Evolutionary conservation across 179 eudicot genomes (phyloP).

Genomic region (Heliamphora pulchella): DNA sequence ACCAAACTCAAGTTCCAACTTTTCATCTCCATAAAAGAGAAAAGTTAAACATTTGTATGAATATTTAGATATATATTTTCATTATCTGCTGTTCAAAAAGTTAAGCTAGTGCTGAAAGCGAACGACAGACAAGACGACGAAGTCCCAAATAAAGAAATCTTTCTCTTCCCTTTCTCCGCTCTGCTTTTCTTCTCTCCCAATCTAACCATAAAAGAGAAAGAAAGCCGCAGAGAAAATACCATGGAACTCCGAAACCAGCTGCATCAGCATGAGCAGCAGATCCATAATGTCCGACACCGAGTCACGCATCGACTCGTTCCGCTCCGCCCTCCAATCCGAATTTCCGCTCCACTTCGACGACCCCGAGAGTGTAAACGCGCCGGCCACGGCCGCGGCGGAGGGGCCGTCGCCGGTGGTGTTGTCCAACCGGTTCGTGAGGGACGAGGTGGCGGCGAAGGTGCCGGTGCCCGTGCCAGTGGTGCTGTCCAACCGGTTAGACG

Average conservation of each 20-base stretch:
- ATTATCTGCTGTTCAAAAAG: too few species aligned
- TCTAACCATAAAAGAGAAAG: not conserved
- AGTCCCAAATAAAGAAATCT: not conserved
- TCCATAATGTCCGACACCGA: slow-evolving; percentile 37
- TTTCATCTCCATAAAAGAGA: too few species aligned
- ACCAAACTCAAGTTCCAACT: too few species aligned
- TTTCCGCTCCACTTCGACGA: slow-evolving; percentile 49
- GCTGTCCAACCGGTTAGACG: slow-evolving; percentile 35
- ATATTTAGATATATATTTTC: too few species aligned
- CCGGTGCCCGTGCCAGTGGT: slow-evolving; percentile 18
- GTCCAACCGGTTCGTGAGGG: slow-evolving; percentile 24
- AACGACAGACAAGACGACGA: not conserved
- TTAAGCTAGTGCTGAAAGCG: not conserved
- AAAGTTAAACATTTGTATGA: too few species aligned
- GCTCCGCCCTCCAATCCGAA: slow-evolving; percentile 49
- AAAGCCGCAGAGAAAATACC: not conserved
- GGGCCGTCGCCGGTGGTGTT: slow-evolving; percentile 7
- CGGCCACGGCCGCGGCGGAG: not conserved
- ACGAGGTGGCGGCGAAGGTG: slow-evolving; percentile 26
- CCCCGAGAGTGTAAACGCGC: slow-evolving; percentile 10
- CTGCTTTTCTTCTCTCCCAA: not conserved
- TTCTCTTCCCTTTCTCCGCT: not conserved
- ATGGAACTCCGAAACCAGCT: not conserved
- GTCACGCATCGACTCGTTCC: slow-evolving; percentile 39
- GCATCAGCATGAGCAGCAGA: slow-evolving; percentile 12